Base-by-base conservation (phyloP, 1,284 basidiomycete species). In the Marasmius fiardii region DNA sequence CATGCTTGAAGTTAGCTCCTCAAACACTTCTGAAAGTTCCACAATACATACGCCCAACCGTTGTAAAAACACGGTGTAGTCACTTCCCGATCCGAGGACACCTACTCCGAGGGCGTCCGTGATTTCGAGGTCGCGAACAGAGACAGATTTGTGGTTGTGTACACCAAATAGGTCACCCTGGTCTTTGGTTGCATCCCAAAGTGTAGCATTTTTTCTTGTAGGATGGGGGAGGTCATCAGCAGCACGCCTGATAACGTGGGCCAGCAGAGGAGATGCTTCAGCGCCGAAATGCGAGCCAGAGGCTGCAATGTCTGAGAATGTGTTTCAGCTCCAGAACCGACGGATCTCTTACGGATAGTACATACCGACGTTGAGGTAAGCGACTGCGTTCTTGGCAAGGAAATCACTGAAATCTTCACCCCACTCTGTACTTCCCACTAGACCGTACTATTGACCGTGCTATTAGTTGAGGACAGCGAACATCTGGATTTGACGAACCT, bases 371-470 rank as follows among this genome's bases (percentile, higher is more conserved):
- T 95, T 95, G 56, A 93, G 71, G 68, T 95, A 95, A 1, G 87
- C 81, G 18, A 90, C 89, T 18, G 87, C 85, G 59, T 91, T 77
- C 49, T 79, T 70, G 54, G 74, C 69, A 51, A 93, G 80, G 82
- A 85, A 92, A n/a, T 82, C 76, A 2, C 81, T 71, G 64, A 92
- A 93, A 67, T 93, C 90, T 66, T 93, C 92, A 11, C 85, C 86
- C 75, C 83, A 92, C 69, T 93, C 90, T 8, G 88, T 91, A 59
- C 82, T 85, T 10, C 92, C 92, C 53, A 94, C 78, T 28, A 93
- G 73, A 39, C 90, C 90, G 58, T 89, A 91, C 80, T 86, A 58
- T 44, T n/a, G 48, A 31, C 14, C 37, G 18, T 33, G 11, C 21
- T 21, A 6, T 41, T 33, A 28, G 23, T 26, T 0, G 7, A 49